These are phyloP conservation scores for Syncephalastrum contaminatum DNA, from an alignment of 371 early-diverging fungal species.

Conservation along the genomic window DNA sequence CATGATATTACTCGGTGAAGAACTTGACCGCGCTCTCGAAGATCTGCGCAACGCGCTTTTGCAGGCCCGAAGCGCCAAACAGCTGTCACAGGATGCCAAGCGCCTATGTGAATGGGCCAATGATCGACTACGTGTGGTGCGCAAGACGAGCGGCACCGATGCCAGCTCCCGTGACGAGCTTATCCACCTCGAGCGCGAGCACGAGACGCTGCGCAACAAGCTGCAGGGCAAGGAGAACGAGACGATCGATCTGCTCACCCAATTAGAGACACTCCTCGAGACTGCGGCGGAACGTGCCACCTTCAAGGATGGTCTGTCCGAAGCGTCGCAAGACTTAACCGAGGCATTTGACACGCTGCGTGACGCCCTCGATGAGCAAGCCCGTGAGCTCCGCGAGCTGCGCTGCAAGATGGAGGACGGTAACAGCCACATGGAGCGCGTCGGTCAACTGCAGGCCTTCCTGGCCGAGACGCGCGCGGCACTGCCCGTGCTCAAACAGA, in stretches of 20 bases:
- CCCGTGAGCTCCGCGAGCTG: slow-evolving; percentile 18
- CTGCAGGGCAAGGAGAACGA: slow-evolving; percentile 39
- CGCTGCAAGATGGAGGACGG: slow-evolving; percentile 39
- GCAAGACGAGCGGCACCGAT: slow-evolving; percentile 20
- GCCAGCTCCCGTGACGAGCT: slow-evolving; percentile 29
- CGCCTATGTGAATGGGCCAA: slow-evolving; percentile 43
- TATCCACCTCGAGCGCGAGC: slow-evolving; percentile 29
- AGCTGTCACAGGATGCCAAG: slow-evolving; percentile 31
- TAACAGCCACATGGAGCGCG: slow-evolving; percentile 32
- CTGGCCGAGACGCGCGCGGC: slow-evolving; percentile 31
- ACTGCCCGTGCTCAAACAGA: slow-evolving; percentile 38
- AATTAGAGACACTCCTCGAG: slow-evolving; percentile 29
- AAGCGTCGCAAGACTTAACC: slow-evolving; percentile 27
- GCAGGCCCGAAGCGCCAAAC: slow-evolving; percentile 30
- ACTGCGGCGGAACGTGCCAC: slow-evolving; percentile 13
- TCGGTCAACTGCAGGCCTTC: slow-evolving; percentile 20
- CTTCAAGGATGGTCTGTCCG: slow-evolving; percentile 21
- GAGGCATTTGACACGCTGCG: slow-evolving; percentile 34
- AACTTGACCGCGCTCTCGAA: slow-evolving; percentile 30
- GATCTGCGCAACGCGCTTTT: slow-evolving; percentile 30
- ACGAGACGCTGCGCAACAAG: slow-evolving; percentile 15
- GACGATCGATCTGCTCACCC: slow-evolving; percentile 33
- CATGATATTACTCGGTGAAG: slow-evolving; percentile 29
- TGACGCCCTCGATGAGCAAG: slow-evolving; percentile 27
- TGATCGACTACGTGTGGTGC: slow-evolving; percentile 25